These are phyloP conservation scores for Apiotrichum mycotoxinovorans DNA, from an alignment of 1,284 basidiomycete genomes.

Conservation along the genomic window DNA sequence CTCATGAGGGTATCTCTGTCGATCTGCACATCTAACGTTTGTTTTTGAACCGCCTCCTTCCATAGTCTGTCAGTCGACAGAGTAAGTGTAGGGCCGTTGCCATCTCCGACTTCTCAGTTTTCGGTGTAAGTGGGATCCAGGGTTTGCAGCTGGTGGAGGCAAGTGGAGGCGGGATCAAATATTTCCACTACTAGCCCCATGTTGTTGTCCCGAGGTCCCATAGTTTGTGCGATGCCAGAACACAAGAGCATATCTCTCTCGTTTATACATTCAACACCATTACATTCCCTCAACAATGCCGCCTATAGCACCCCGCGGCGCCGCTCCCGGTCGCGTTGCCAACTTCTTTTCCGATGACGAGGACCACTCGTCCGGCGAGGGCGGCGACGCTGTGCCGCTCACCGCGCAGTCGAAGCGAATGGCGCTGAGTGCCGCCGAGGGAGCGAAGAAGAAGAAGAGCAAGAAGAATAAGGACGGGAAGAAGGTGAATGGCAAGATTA, in stretches of 20 bases:
- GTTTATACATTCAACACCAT: neutral
- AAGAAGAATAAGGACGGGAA: neutral
- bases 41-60: too few relatives aligned
- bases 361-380: neutral
- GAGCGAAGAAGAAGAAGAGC: neutral
- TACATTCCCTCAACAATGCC: slow-evolving; percentile 6
- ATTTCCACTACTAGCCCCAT: slow-evolving; percentile 4
- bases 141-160: too few relatives aligned
- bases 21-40: too few relatives aligned
- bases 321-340: slow-evolving; percentile 10
- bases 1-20: too few relatives aligned
- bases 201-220: neutral
- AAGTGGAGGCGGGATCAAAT: slow-evolving; percentile 9
- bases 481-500: slow-evolving; percentile 1
- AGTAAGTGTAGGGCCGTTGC: too few relatives aligned
- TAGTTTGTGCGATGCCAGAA: too few relatives aligned
- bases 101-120: too few relatives aligned
- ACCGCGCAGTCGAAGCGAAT: slow-evolving; percentile 8
- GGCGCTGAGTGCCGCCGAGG: neutral
- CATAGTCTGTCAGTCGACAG: too few relatives aligned
- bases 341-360: slow-evolving; percentile 23
- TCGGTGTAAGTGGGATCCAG: too few relatives aligned
- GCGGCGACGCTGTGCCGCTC: neutral
- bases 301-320: neutral
- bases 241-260: neutral